These are phyloP conservation scores for Pseudohalonectria lignicola DNA, from an alignment of 2,329 filamentous ascomycete species.

Conservation along the genomic window DNA sequence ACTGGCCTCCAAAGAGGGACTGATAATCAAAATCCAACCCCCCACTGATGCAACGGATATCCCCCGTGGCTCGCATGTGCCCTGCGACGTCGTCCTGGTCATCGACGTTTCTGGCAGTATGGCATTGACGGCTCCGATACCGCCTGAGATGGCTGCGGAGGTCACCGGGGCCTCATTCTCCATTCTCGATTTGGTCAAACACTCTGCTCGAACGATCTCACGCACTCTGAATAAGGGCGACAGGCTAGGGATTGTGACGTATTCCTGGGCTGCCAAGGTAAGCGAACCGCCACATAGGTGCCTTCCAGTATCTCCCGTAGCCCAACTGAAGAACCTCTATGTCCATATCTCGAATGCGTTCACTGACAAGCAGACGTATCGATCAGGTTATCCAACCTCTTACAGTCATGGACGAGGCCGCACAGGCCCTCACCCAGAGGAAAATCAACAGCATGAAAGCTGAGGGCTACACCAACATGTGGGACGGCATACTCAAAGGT, in stretches of 20 bases:
- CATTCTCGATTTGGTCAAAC: constrained; percentile 48
- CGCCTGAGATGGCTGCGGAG: constrained; percentile 12
- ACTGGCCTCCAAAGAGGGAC: constrained; percentile 22
- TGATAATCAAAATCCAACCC: constrained; percentile 35
- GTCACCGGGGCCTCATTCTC: constrained; percentile 31
- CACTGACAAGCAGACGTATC: background rate
- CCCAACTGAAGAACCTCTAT: too few species aligned
- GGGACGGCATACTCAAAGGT: constrained; percentile 42
- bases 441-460: constrained; percentile 18
- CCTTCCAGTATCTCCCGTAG: too few species aligned
- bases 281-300: background rate
- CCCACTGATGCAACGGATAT: constrained; percentile 21
- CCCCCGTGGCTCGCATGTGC: constrained; percentile 23
- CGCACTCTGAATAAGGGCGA: constrained; percentile 58
- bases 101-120: constrained; percentile 53
- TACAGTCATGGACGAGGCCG: background rate
- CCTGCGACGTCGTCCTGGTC: constrained; percentile 50
- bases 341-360: too few species aligned
- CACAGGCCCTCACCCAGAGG: constrained; percentile 17
- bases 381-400: background rate
- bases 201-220: constrained; percentile 44
- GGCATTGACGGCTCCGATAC: constrained; percentile 31
- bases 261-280: constrained; percentile 26
- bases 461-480: constrained; percentile 38
- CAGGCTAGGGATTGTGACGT: constrained; percentile 47